A percentile compares a stretch with the other conserved stretches of the same genome.
Evolutionary conservation across 2,329 filamentous ascomycete genomes (phyloP).

Genomic region (Plectosphaerella plurivora): DNA sequence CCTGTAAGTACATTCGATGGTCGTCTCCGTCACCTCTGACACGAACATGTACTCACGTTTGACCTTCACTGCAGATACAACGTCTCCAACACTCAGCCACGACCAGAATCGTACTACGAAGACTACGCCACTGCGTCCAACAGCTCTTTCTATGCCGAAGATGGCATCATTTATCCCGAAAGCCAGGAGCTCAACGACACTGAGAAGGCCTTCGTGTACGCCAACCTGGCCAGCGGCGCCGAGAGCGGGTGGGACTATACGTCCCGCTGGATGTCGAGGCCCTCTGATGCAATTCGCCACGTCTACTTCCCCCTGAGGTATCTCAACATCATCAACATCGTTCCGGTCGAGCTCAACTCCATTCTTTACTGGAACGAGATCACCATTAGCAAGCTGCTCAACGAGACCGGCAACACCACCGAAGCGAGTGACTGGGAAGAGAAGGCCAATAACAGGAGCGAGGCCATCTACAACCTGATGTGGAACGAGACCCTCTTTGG

Average conservation of each 20-base stretch:
- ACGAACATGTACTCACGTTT: neutral
- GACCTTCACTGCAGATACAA: slow-evolving; percentile 37
- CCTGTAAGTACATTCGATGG: slow-evolving; percentile 30
- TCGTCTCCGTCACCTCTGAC: neutral
- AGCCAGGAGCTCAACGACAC: slow-evolving; percentile 43
- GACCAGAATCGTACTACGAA: slow-evolving; percentile 63
- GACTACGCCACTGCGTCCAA: slow-evolving; percentile 65
- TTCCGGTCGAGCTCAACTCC: slow-evolving; percentile 64
- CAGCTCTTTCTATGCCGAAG: slow-evolving; percentile 53
- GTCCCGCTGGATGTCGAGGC: slow-evolving; percentile 53
- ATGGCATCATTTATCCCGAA: slow-evolving; percentile 55
- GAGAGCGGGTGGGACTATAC: slow-evolving; percentile 65
- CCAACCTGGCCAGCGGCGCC: slow-evolving; percentile 60
- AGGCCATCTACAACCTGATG: slow-evolving; percentile 58
- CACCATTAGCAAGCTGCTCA: slow-evolving; percentile 51
- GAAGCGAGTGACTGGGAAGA: slow-evolving; percentile 44
- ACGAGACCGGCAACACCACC: slow-evolving; percentile 42
- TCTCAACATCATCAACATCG: slow-evolving; percentile 52
- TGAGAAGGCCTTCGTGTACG: slow-evolving; percentile 49
- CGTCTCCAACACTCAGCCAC: slow-evolving; percentile 60
- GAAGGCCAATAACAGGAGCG: slow-evolving; percentile 47
- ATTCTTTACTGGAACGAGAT: slow-evolving; percentile 64
- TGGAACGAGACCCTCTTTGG: slow-evolving; percentile 60
- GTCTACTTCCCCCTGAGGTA: slow-evolving; percentile 62
- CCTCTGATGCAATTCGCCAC: slow-evolving; percentile 53